Conservation (phyloP, 768 basidiomycete species). For the Podaxis sp. region DNA sequence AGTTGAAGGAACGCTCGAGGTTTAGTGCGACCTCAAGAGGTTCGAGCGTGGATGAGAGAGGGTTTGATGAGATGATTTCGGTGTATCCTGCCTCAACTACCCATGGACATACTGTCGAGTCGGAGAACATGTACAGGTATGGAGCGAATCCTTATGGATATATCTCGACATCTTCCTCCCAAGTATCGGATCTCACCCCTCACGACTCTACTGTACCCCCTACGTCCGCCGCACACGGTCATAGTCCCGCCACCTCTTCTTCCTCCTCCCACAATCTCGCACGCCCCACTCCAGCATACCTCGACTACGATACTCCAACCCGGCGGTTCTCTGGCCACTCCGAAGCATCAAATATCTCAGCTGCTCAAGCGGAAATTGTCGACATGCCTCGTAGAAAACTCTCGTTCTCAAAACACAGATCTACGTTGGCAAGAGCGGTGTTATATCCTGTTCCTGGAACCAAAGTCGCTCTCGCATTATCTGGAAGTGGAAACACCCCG, state of each 20-base stretch:
- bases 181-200: neutral
- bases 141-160: conserved; percentile 1
- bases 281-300: neutral
- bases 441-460: conserved; percentile 2
- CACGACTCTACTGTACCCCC: conserved; percentile 10
- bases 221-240: neutral
- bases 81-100: neutral
- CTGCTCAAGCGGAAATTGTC: conserved; percentile 11
- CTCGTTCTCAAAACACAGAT: conserved; percentile 1
- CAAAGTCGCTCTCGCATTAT: conserved; percentile 1
- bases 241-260: neutral
- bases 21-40: conserved; percentile 3
- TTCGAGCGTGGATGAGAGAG: neutral
- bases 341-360: neutral
- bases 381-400: conserved; percentile 7
- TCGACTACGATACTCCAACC: neutral
- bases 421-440: conserved; percentile 7
- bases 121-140: neutral
- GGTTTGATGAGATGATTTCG: neutral
- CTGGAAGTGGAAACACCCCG: neutral
- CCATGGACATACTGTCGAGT: neutral
- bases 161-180: neutral
- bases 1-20: conserved; percentile 3
- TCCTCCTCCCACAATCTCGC: neutral
- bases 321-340: conserved; percentile 1